Percentiles rank a stretch among this genome's conserved stretches.
phyloP scores from a whole-genome alignment of 768 basidiomycete genomes.

The Rhizopogon vinicolor region DNA sequence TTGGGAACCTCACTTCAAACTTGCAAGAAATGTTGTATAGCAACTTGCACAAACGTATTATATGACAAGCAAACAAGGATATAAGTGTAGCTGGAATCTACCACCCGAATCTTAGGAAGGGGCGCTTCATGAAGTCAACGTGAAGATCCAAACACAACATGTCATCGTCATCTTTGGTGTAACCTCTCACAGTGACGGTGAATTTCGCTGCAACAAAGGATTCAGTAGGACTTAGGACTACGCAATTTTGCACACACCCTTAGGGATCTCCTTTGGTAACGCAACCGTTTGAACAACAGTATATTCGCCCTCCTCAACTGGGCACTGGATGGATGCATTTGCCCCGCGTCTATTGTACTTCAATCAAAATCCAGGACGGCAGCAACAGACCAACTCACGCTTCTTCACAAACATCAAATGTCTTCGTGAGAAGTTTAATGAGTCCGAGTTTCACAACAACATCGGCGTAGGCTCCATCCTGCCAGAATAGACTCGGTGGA shows the following conservation, averaged over 20 bases:
- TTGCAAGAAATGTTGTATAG: neutral
- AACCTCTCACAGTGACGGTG: constrained; percentile 60
- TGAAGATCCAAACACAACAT: constrained; percentile 78
- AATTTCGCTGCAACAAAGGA: constrained; percentile 68
- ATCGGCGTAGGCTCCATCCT: constrained; percentile 92
- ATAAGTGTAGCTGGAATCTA: constrained; percentile 3
- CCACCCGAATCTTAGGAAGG: constrained; percentile 24
- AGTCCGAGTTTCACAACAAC: constrained; percentile 92
- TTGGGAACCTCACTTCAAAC: neutral
- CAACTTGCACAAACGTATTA: neutral
- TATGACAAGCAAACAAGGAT: neutral
- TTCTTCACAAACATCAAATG: constrained; percentile 89
- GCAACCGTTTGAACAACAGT: constrained; percentile 77
- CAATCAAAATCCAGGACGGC: neutral
- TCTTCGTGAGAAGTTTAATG: constrained; percentile 80
- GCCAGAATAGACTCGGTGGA: constrained; percentile 6
- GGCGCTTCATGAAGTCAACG: constrained; percentile 65
- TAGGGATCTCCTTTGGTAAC: constrained; percentile 89
- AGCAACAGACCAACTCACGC: constrained; percentile 56
- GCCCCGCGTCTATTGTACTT: constrained; percentile 53
- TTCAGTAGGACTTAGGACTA: neutral
- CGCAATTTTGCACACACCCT: constrained; percentile 37
- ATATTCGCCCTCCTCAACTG: constrained; percentile 69
- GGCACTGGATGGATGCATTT: constrained; percentile 78
- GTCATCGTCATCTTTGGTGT: constrained; percentile 65